These are phyloP conservation scores for Poteriospumella lacustris DNA, from an alignment of 108 stramenopile genomes.

Conservation along the genomic window DNA sequence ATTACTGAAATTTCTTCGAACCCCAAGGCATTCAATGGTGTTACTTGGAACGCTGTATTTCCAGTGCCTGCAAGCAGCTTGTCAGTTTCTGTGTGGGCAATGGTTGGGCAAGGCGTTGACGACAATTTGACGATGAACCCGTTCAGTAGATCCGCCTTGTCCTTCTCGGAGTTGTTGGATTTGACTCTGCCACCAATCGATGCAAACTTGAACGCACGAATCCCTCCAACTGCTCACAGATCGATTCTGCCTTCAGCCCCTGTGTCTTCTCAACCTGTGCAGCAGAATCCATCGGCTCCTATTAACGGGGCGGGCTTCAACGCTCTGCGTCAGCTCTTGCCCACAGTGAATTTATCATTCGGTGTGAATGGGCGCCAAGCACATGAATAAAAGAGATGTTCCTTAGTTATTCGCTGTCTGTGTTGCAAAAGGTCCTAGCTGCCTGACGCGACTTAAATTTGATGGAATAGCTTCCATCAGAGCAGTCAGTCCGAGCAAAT, in stretches of 20 bases:
- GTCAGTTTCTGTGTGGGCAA: not conserved
- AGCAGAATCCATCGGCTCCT: too few species aligned
- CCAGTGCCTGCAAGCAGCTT: conserved; percentile 17
- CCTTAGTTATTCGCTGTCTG: conserved; percentile 4
- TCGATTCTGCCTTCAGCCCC: too few species aligned
- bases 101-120: not conserved
- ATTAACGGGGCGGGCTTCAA: not conserved
- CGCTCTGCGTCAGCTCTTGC: not conserved
- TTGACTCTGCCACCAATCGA: conserved; percentile 21
- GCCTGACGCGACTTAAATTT: conserved; percentile 16
- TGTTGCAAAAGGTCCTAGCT: conserved; percentile 30
- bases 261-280: too few species aligned
- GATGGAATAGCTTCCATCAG: not conserved
- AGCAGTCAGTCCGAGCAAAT: not conserved
- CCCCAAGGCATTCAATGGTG: conserved; percentile 17
- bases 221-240: too few species aligned
- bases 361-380: too few species aligned
- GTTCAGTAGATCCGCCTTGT: not conserved
- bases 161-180: conserved; percentile 24
- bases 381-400: not conserved
- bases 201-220: too few species aligned
- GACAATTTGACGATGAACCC: conserved; percentile 7
- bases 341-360: not conserved
- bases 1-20: not conserved
- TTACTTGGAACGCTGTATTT: conserved; percentile 12